Evolutionary conservation across 495 filamentous ascomycete genomes (phyloP), one percentile per base, ranked within the genome.

Genomic region (Clohesyomyces aquaticus): DNA sequence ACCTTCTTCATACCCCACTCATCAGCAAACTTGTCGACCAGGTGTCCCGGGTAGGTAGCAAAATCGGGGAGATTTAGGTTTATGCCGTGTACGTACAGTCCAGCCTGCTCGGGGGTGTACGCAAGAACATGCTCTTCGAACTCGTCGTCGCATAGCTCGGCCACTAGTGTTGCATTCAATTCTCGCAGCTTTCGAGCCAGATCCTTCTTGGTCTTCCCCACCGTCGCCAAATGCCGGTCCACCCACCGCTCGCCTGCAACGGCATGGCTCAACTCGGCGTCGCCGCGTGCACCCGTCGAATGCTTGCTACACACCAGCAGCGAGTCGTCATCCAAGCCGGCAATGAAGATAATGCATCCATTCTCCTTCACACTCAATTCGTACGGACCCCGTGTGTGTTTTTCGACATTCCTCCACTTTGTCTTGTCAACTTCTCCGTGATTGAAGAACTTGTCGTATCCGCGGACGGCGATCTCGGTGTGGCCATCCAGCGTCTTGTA

Each of bases 381-480:
- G 68, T 98, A 98, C 0, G 94, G 95, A 0, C 90, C 93, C 63
- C 85, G 78, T 1, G 94, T 98, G 46, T 90, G 82, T 8, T 76
- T 76, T 68, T 88, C 78, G 55, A 98, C 89, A 72, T 90, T 91
- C 16, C 77, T 71, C 94, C 95, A 98, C 59, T 84, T 78, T 0
- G 94, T 98, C 29, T 85, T 81, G 12, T 77, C 71, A 1, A 91
- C 87, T 74, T 98, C 94, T 45, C 82, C 83, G 26, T 89, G 80
- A 71, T 98, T 98, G 85, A 98, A 98, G 80, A 98, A 98, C 77
- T 98, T 98, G 79, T 98, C 95, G 76, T 98, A 98, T 32, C 94
- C 94, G 59, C 94, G 84, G 32, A 86, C 83, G 1, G 81, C 87
- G 57, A 98, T 97, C 74, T 96, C 91, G 16, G 83, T 79, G 1